phyloP scores from a whole-genome alignment of 2,329 filamentous ascomycete species.

The Aspergillus clavatus region DNA sequence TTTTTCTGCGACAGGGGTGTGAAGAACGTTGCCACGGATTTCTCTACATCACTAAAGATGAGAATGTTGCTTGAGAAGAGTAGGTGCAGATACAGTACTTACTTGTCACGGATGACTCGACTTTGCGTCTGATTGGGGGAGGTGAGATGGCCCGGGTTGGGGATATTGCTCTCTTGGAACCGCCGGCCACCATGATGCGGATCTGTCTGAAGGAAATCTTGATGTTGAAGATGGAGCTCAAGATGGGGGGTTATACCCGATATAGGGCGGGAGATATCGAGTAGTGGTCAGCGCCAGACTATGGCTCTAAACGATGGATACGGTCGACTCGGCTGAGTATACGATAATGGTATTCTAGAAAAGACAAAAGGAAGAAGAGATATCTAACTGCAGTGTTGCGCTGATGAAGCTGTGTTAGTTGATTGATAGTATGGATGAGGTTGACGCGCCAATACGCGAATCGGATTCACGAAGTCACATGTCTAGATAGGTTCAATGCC shows the following conservation, averaged over 20 bases:
- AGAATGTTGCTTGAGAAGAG: too few species aligned
- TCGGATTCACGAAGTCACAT: slow-evolving; percentile 38
- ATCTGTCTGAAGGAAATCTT: too few species aligned
- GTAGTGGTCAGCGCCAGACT: too few species aligned
- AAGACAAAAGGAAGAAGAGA: not conserved
- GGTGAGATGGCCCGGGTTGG: slow-evolving; percentile 49
- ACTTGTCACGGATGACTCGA: slow-evolving; percentile 53
- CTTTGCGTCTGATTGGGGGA: slow-evolving; percentile 52
- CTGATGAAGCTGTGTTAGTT: slow-evolving; percentile 1
- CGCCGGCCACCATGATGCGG: slow-evolving; percentile 16
- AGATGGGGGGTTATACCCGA: too few species aligned
- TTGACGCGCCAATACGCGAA: slow-evolving; percentile 25
- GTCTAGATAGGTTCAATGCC: slow-evolving; percentile 11
- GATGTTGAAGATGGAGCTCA: too few species aligned
- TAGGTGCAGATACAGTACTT: slow-evolving; percentile 11
- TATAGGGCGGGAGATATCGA: too few species aligned
- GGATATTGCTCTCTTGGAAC: slow-evolving; percentile 35
- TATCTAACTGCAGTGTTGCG: not conserved
- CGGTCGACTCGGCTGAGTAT: not conserved
- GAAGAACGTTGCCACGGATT: slow-evolving; percentile 77
- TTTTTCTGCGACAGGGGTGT: slow-evolving; percentile 80
- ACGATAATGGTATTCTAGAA: not conserved
- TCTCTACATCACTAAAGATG: too few species aligned
- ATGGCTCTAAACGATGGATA: too few species aligned
- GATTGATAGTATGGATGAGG: slow-evolving; percentile 5